Evolutionary conservation across 306 rosid genomes (phyloP), one percentile per base, ranked within the genome.

Genomic region (Cicer judaicum): DNA sequence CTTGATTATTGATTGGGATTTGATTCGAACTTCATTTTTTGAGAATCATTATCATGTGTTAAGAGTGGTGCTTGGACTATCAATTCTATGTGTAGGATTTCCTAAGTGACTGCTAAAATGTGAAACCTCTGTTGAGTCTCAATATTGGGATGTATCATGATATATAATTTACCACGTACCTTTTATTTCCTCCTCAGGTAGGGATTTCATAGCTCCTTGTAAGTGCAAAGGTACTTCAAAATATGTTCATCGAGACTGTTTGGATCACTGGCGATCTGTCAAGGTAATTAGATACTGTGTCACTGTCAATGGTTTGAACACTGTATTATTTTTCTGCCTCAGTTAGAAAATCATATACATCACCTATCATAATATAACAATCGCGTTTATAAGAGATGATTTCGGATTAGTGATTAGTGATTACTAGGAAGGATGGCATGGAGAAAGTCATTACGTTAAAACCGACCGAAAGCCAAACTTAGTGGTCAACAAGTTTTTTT

Each of bases 161-260:
- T 75, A 11, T 49, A 38, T 76, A 39, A 10, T 53, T 48, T 47
- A 50, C 3, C 53, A 14, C 64, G 3, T 49, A 5, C 14, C 18
- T 29, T 54, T 46, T 44, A 5, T 62, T 66, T 62, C 34, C 34
- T 16, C 7, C 74, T 60, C 94, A 94, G 99, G 99, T 80, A 89
- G 99, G 83, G 99, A 94, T 82, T 94, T 94, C 76, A 94, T 94
- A 60, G 96, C 99, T 80, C 99, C 99, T 54, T 94, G 99, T 81
- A 87, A 85, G 85, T 94, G 99, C 88, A 94, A 90, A 79, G 99
- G 99, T 55, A 87, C 97, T 52, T 92, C 99, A 5, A 94, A 94
- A 84, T 92, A 94, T 78, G 97, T 94, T 42, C 99, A 94, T 82
- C 83, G 99, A 59, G 97, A 94, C 74, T 94, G 99, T 77, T 81